These are phyloP conservation scores for Aspergillus chevalieri DNA, from an alignment of 2,329 filamentous ascomycete genomes.

Conservation along the genomic window DNA sequence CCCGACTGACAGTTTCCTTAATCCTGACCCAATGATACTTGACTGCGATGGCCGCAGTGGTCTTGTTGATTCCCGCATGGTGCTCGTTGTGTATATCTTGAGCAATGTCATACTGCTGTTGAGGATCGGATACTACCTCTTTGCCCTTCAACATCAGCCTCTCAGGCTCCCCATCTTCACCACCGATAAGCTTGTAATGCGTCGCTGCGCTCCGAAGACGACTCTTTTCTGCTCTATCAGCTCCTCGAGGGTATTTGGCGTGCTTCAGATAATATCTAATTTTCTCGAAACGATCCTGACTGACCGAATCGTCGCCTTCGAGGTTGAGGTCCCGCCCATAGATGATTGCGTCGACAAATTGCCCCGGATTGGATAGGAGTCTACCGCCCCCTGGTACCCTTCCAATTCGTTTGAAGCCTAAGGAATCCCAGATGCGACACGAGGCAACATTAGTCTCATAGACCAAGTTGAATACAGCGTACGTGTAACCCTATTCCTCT, in stretches of 20 bases:
- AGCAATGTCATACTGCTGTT: conserved; percentile 85
- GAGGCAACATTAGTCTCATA: conserved; percentile 91
- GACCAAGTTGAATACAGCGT: conserved; percentile 89
- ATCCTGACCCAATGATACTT: conserved; percentile 97
- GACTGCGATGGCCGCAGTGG: conserved; percentile 86
- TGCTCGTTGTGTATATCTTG: conserved; percentile 65
- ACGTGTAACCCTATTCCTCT: conserved; percentile 63
- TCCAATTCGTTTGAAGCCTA: conserved; percentile 89
- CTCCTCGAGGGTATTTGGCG: conserved; percentile 84
- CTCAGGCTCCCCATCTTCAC: conserved; percentile 49
- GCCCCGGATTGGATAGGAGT: conserved; percentile 62
- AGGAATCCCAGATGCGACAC: conserved; percentile 83
- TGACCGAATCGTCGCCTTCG: conserved; percentile 75
- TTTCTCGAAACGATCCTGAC: conserved; percentile 96
- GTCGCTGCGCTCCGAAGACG: conserved; percentile 87
- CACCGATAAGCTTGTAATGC: conserved; percentile 74
- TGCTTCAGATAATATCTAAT: conserved; percentile 96
- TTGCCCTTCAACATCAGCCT: conserved; percentile 96
- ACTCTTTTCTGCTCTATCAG: conserved; percentile 92
- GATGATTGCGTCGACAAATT: conserved; percentile 69
- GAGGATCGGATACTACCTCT: conserved; percentile 87
- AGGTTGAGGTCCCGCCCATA: conserved; percentile 60
- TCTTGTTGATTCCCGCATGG: conserved; percentile 97
- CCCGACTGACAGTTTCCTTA: conserved; percentile 92
- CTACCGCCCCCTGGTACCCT: conserved; percentile 68